Conservation (phyloP, 2,329 filamentous ascomycete genomes). For the Plectosphaerella cucumerina region DNA sequence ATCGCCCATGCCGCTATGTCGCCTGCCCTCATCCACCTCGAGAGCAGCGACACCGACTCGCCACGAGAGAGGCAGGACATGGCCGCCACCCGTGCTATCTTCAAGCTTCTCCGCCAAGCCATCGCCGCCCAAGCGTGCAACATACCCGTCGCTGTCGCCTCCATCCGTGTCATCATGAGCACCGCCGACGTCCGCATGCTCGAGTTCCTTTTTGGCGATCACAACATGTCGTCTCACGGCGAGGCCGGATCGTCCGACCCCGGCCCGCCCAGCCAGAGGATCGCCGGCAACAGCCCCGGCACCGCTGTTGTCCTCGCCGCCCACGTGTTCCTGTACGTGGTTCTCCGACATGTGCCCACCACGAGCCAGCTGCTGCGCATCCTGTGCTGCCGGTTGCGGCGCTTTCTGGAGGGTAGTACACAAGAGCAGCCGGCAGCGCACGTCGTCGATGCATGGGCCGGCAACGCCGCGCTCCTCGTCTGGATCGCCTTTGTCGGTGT, state of each 20-base stretch:
- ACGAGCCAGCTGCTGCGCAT: slow-evolving; percentile 10
- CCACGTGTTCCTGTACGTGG: slow-evolving; percentile 12
- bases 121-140: slow-evolving; percentile 4
- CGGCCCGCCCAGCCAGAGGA: too few relatives aligned
- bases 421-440: slow-evolving; percentile 4
- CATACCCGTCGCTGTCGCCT: slow-evolving; percentile 7
- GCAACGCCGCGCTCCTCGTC: slow-evolving; percentile 2
- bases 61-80: background rate
- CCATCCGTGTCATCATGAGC: slow-evolving; percentile 13
- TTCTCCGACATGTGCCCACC: slow-evolving; percentile 9
- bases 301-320: slow-evolving; percentile 9
- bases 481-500: slow-evolving; percentile 13
- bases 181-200: slow-evolving; percentile 12
- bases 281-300: background rate
- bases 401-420: slow-evolving; percentile 5
- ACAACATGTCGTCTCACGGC: background rate
- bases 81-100: slow-evolving; percentile 5
- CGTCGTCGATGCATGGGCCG: background rate
- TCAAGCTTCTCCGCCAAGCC: slow-evolving; percentile 9
- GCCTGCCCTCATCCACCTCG: slow-evolving; percentile 5
- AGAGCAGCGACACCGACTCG: background rate
- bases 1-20: slow-evolving; percentile 5
- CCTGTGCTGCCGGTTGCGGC: slow-evolving; percentile 8
- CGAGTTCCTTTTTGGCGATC: slow-evolving; percentile 8
- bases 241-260: background rate